Base-by-base conservation (phyloP, 202 grass and related monocot species). In the Panicum virgatum region DNA sequence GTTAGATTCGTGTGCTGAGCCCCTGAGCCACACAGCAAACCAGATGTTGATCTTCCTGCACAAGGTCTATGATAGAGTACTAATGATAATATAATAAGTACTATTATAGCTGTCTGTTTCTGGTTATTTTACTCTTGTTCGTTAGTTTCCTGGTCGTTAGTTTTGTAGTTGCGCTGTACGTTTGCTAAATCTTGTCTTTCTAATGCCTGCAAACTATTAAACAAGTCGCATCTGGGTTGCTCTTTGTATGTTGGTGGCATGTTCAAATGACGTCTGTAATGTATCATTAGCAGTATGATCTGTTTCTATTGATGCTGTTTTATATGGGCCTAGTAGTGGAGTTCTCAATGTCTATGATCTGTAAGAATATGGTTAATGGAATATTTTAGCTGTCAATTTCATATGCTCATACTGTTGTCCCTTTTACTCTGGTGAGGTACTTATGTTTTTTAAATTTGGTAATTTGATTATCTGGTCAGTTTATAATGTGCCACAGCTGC, bases 111-210 rank as follows among this genome's bases (percentile, higher is more conserved):
- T 67, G 42, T 60, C 70, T 30, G 12, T 37, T 58, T 46, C 12
- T 57, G n/a, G n/a, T 40, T 64, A 67, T 80, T 20, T 62, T 80
- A 45, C n/a, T 38, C 29, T 68, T 77, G 56, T 46, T n/a, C n/a
- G 25, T 69, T 80, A 80, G 47, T 89, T 51, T 65, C 27, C 36
- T 85, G 82, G 62, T 29, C 25, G 54, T 40, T 81, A 34, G 12
- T 62, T 61, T 69, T 57, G 3, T 58, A 45, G 25, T 45, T 76
- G 44, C 12, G 26, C 5, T 1, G 43, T 62, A 23, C 69, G 38
- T 62, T 85, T 34, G 16, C n/a, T 77, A 34, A 15, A 39, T 16
- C 67, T n/a, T 67, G 18, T 36, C 39, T 57, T 85, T 52, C 77
- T 76, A 29, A 61, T 18, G 58, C 65, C 27, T 34, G 11, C 15